A percentile compares a stretch with the other conserved stretches of the same genome.
Evolutionary conservation across 2,329 filamentous ascomycete genomes (phyloP).

Genomic region (Apiospora rasikravindrae): DNA sequence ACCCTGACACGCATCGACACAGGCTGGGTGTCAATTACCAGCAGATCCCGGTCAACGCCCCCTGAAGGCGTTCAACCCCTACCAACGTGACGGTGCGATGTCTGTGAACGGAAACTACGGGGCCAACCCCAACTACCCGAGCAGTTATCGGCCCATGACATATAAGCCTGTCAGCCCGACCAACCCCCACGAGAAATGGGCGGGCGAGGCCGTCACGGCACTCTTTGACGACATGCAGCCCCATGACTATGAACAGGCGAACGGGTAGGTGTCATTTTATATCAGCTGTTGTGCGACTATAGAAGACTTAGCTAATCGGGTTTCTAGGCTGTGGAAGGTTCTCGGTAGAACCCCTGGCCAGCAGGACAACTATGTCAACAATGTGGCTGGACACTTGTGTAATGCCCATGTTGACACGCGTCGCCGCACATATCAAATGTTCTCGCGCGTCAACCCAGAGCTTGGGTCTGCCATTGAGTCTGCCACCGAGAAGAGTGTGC

Average conservation of each 20-base stretch:
- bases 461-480: slow-evolving; percentile 58
- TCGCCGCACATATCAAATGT: slow-evolving; percentile 66
- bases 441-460: slow-evolving; percentile 57
- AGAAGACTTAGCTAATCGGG: slow-evolving; percentile 22
- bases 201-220: slow-evolving; percentile 48
- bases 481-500: slow-evolving; percentile 53
- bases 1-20: slow-evolving; percentile 68
- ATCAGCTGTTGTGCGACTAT: neutral
- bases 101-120: slow-evolving; percentile 70
- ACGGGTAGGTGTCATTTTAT: neutral
- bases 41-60: slow-evolving; percentile 55
- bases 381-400: slow-evolving; percentile 62
- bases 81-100: slow-evolving; percentile 51
- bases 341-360: slow-evolving; percentile 56
- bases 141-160: slow-evolving; percentile 51
- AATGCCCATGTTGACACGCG: slow-evolving; percentile 60
- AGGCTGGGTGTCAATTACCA: slow-evolving; percentile 64
- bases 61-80: slow-evolving; percentile 2
- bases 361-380: slow-evolving; percentile 65
- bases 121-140: slow-evolving; percentile 62
- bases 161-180: slow-evolving; percentile 49
- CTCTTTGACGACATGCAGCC: slow-evolving; percentile 52
- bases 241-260: slow-evolving; percentile 49
- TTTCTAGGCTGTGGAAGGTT: slow-evolving; percentile 53
- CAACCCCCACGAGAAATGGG: slow-evolving; percentile 53